Evolutionary conservation across 768 basidiomycete genomes (phyloP).

Genomic region (Collybia sp.): DNA sequence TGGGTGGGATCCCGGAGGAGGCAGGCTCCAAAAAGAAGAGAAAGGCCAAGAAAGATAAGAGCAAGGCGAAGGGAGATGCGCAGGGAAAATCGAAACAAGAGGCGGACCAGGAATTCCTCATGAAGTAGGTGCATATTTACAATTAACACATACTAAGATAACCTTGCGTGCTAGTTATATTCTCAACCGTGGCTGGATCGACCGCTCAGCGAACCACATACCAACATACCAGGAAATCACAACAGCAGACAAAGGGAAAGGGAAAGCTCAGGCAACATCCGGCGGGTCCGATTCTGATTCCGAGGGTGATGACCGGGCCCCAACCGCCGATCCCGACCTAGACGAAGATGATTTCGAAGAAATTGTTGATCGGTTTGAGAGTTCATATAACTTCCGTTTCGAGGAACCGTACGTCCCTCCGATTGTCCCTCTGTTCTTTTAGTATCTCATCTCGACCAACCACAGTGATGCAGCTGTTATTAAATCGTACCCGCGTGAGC

Average conservation of each 20-base stretch:
- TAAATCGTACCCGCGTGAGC: constrained; percentile 70
- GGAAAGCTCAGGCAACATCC: constrained; percentile 20
- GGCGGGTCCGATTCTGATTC: constrained; percentile 17
- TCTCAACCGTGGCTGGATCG: constrained; percentile 96
- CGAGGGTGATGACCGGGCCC: constrained; percentile 12
- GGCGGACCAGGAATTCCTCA: constrained; percentile 80
- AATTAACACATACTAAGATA: constrained; percentile 1
- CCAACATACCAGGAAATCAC: constrained; percentile 88
- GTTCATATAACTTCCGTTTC: constrained; percentile 96
- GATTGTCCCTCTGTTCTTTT: constrained; percentile 3
- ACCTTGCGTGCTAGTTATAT: constrained; percentile 65
- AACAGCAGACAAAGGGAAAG: constrained; percentile 29
- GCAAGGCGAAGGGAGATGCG: constrained; percentile 21
- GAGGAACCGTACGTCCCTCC: constrained; percentile 80
- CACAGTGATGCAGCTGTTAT: constrained; percentile 62
- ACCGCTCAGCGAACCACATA: constrained; percentile 63
- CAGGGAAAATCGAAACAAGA: constrained; percentile 45
- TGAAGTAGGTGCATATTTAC: constrained; percentile 58
- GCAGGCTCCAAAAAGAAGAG: constrained; percentile 17
- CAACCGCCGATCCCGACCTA: constrained; percentile 23
- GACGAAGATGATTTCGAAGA: constrained; percentile 84
- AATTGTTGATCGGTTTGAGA: constrained; percentile 87
- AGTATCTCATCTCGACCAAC: background rate
- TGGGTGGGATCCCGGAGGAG: constrained; percentile 12
- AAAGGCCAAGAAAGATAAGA: constrained; percentile 39